Base-by-base conservation (phyloP, 2,329 filamentous ascomycete genomes). In the Davidsoniella neocaledoniae region DNA sequence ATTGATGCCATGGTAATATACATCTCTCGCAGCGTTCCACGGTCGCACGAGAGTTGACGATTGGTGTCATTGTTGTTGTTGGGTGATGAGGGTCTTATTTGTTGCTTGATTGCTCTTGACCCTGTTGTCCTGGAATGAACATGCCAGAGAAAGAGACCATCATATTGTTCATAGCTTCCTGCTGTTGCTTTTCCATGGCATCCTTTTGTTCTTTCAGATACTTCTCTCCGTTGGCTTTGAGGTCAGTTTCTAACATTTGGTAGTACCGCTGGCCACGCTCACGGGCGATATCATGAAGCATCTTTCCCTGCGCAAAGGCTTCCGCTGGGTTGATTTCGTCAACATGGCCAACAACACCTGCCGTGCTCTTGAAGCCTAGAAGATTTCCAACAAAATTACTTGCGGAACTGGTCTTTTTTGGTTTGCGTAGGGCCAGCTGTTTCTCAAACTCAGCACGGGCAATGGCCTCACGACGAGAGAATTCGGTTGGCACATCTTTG, bases 141-240 rank as follows among this genome's bases (percentile, higher is more conserved):
- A 69, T 75, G 49, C 77, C 70, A 37, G 73, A 71, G 59, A 91
- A 79, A 25, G 81, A 81, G 52, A 74, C 76, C 75, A 90, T 91
- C 86, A 94, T 94, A 61, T 76, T 86, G 67, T 83, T 84, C 81
- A 94, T 88, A 58, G 83, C 82, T 66, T 94, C 87, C 60, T 94
- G 84, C 64, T 88, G 84, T 55, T 80, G 73, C 71, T 86, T 88
- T 71, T 95, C 90, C 69, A 88, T 82, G 62, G 85, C 77, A 45
- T 81, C 81, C 41, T 84, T 83, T 72, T 94, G 88, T 65, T 96
- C 90, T 70, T 88, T 88, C 57, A 98, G 72, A 86, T 88, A 95
- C 68, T 90, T 86, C 64, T 90, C 86, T 48, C 88, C 91, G 62
- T 96, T 91, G 64, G 93, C 83, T 43, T 83, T 76, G 58, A 98